A percentile compares a stretch with the other conserved stretches of the same genome.
These are phyloP conservation scores for Lagerstroemia fauriei DNA, from an alignment of 441 rosid species.

Conservation along the genomic window DNA sequence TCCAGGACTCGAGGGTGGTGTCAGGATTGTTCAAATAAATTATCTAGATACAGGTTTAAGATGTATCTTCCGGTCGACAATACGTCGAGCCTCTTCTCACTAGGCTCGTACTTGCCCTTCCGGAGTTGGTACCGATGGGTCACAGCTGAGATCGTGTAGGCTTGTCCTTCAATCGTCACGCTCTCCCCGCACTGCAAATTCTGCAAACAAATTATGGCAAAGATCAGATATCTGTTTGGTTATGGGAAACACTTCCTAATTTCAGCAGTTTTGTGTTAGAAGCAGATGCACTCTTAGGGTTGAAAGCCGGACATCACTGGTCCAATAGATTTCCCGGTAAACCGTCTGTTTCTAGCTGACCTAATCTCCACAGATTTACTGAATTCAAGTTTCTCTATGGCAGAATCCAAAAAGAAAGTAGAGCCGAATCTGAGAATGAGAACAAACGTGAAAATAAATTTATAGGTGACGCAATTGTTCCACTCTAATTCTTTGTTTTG, in stretches of 20 bases:
- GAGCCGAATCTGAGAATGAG: background rate
- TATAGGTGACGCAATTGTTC: background rate
- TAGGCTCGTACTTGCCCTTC: slow-evolving; percentile 80
- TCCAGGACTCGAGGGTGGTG: background rate
- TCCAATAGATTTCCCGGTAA: too few relatives aligned
- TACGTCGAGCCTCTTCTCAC: slow-evolving; percentile 84
- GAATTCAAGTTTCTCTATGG: background rate
- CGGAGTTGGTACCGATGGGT: slow-evolving; percentile 85
- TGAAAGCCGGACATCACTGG: too few relatives aligned
- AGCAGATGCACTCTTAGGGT: too few relatives aligned
- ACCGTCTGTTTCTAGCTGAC: background rate
- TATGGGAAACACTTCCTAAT: background rate
- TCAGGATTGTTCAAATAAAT: slow-evolving; percentile 67
- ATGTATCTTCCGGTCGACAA: slow-evolving; percentile 81
- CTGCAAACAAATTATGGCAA: slow-evolving; percentile 42
- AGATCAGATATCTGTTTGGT: background rate
- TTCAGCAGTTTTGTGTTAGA: too few relatives aligned
- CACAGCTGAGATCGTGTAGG: slow-evolving; percentile 73
- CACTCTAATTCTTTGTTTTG: background rate
- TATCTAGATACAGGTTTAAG: slow-evolving; percentile 69
- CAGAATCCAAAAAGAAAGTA: background rate
- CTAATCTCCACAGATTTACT: background rate
- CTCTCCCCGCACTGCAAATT: slow-evolving; percentile 85
- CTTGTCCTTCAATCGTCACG: slow-evolving; percentile 81
- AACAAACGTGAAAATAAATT: background rate